Evolutionary conservation across 345 rosid species (phyloP), one percentile per base, ranked within the genome.

Genomic region (Salix purpurea): DNA sequence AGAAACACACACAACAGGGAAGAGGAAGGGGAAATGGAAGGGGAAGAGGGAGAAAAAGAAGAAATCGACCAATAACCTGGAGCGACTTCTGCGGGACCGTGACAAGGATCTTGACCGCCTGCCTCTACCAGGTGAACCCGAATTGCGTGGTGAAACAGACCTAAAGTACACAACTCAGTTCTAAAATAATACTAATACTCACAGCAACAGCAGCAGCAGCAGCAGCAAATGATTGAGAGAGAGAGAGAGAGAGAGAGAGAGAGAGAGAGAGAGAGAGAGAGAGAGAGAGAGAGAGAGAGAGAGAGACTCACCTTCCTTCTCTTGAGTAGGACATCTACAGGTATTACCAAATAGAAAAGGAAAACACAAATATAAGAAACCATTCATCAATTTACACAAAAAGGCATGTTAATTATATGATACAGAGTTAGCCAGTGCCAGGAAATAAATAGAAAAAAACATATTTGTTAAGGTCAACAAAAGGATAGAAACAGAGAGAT

Each of bases 31-130:
- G 44, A 24, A 60, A 68, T 40, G 13, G 14, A 42, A 42, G 37
- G 37, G 37, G 37, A 42, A 2, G 46, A 42, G 46, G 50, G n/a
- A 19, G 39, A 23, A 64, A 24, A 32, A 44, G 66, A 46, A 66
- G 23, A 30, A 28, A 36, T n/a, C 2, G 4, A 13, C 26, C 32
- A 23, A 75, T 66, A 74, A 88, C 85, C 89, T 87, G 26, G 93
- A 90, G 39, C 86, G 91, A 65, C 91, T 86, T 67, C 85, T 70
- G 36, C 86, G 86, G n/a, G 88, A 77, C 80, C 83, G 82, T 8
- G 90, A 81, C 67, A 86, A 77, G 14, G 92, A 89, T 76, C 87
- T 79, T 30, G 89, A 85, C 69, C 85, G 80, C 13, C 75, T 82
- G 40, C 81, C 81, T 79, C 83, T 86, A 32, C 36, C 73, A 0